Conservation (phyloP, 1,284 basidiomycete species). For the Phylloboletellus chloephorus region DNA sequence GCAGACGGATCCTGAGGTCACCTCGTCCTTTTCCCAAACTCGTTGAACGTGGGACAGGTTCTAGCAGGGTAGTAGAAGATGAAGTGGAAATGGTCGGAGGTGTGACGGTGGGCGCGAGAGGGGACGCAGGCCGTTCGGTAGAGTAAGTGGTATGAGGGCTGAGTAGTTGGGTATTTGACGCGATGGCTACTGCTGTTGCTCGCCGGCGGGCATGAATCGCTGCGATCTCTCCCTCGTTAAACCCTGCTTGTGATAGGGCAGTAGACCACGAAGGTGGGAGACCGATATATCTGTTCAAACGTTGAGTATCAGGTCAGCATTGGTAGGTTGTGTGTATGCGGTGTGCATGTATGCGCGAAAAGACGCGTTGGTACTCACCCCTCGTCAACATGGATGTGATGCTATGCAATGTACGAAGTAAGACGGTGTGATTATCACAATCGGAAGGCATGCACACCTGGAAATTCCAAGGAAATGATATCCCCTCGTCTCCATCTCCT, state of each 20-base stretch:
- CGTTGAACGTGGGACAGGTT: slow-evolving; percentile 28
- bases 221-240: slow-evolving; percentile 61
- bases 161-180: slow-evolving; percentile 17
- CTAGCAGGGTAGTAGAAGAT: slow-evolving; percentile 34
- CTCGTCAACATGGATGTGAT: slow-evolving; percentile 76
- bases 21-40: slow-evolving; percentile 14
- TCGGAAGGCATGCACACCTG: slow-evolving; percentile 43
- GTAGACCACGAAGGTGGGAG: slow-evolving; percentile 69
- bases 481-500: slow-evolving; percentile 51
- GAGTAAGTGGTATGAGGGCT: slow-evolving; percentile 34
- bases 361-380: slow-evolving; percentile 39
- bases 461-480: slow-evolving; percentile 70
- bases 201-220: slow-evolving; percentile 51
- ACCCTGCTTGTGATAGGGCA: slow-evolving; percentile 54
- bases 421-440: background rate
- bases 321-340: background rate
- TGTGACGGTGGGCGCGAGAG: slow-evolving; percentile 4
- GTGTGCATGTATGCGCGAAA: slow-evolving; percentile 2
- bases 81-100: slow-evolving; percentile 24
- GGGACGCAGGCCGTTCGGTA: slow-evolving; percentile 26
- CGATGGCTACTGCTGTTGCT: slow-evolving; percentile 34
- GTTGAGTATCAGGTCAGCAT: slow-evolving; percentile 1
- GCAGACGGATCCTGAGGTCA: slow-evolving; percentile 10
- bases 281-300: slow-evolving; percentile 48
- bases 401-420: slow-evolving; percentile 36